Conservation (phyloP, 2,329 filamentous ascomycete genomes). For the Rugonectria rugulosa region DNA sequence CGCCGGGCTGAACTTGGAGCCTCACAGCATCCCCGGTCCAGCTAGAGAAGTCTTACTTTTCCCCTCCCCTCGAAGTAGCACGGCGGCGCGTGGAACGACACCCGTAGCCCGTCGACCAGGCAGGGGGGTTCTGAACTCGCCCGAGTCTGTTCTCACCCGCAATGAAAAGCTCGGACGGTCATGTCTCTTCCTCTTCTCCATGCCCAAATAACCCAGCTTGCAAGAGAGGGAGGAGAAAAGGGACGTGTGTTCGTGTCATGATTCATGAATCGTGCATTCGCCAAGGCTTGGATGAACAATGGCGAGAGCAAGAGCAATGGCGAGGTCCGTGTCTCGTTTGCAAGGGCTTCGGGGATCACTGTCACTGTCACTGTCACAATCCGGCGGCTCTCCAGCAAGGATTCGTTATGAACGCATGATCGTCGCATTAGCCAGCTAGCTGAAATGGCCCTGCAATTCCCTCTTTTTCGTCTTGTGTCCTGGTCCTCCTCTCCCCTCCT, state of each 20-base stretch:
- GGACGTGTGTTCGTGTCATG: constrained; percentile 3
- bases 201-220: constrained; percentile 4
- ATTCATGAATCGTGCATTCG: background rate
- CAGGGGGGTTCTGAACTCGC: background rate
- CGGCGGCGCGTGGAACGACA: constrained; percentile 17
- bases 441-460: background rate
- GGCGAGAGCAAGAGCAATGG: no score
- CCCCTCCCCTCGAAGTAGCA: background rate
- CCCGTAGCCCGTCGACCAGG: no score
- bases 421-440: constrained; percentile 25
- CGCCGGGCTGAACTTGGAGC: constrained; percentile 33
- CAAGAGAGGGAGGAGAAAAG: background rate
- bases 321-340: background rate
- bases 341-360: background rate
- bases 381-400: background rate
- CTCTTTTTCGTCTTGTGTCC: no score
- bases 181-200: constrained; percentile 20
- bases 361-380: background rate
- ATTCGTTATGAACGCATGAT: constrained; percentile 21
- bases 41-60: no score
- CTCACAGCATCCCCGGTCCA: constrained; percentile 21
- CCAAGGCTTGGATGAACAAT: background rate
- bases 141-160: background rate
- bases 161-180: constrained; percentile 18
- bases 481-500: background rate